Base-by-base conservation (phyloP, 2,329 filamentous ascomycete genomes). In the Epichloe gansuensis region DNA sequence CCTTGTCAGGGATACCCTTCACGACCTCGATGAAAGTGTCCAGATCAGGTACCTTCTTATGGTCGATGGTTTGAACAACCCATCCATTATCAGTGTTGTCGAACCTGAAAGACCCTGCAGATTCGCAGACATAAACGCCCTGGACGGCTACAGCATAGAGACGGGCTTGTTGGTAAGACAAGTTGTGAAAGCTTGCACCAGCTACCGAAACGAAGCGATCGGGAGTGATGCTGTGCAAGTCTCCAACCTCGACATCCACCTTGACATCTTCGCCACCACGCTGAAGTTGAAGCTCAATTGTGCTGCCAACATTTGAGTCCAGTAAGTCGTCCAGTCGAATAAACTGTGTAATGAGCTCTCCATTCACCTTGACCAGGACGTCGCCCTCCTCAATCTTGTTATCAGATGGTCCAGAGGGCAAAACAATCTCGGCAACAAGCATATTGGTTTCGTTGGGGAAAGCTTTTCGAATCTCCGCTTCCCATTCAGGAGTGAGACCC, bases 151-250 rank as follows among this genome's bases (percentile, higher is more conserved):
- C 91, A 37, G 91, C 91, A 66, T 96, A 97, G 4, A 96, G 78
- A 9, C 93, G 84, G n/a, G 93, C 90, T 69, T 97, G 91, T 65
- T 98, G 93, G 67, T 98, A 98, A 1, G 94, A 98, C 17, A 98
- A 75, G 65, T 95, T 82, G 71, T 98, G 94, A 74, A 98, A 97
- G 54, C 90, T 91, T 25, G 85, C 93, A 21, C 93, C 94, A 43
- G 91, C 88, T 44, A 97, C 91, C 4, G 90, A 88, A 51, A 97
- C 87, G 65, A 97, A 98, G 55, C 91, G 86, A 69, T 96, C 91
- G 13, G 94, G 93, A 3, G 93, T 97, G 66, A 98, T 98, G 53
- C 80, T 80, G 72, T 98, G 93, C 56, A 98, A 77, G 65, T 98
- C 88, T 48, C 88, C 90, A 45, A 97, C 91, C 50, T 82, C 73